Conservation (phyloP, 495 filamentous ascomycete genomes). For the Aspergillus homomorphus region DNA sequence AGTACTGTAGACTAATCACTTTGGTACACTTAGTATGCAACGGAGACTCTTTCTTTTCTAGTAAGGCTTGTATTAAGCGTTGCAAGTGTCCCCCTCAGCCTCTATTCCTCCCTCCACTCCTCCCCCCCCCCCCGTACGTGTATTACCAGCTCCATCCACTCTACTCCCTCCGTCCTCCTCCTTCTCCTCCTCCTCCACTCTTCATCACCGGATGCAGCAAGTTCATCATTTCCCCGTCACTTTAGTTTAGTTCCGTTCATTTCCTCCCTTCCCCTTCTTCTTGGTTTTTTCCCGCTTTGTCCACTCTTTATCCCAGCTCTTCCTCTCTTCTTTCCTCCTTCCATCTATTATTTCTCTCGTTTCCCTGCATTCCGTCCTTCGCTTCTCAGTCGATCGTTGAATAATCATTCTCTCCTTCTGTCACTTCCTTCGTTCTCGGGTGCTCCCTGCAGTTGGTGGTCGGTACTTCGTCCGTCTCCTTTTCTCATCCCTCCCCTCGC, state of each 20-base stretch:
- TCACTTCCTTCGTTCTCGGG: constrained; percentile 7
- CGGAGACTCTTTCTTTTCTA: no score
- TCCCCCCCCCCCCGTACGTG: constrained; percentile 11
- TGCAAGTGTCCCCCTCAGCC: no score
- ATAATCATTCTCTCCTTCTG: background rate
- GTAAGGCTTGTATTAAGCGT: no score
- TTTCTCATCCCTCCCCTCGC: constrained; percentile 12
- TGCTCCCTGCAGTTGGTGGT: background rate
- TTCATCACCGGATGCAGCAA: background rate
- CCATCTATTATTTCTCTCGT: constrained; percentile 5
- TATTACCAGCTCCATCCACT: background rate
- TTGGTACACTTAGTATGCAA: background rate
- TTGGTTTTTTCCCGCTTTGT: constrained; percentile 12
- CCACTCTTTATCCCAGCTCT: constrained; percentile 3
- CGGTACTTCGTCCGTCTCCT: constrained; percentile 10
- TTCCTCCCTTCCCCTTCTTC: constrained; percentile 12
- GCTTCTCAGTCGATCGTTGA: constrained; percentile 8
- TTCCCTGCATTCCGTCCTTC: constrained; percentile 14
- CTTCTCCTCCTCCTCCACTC: constrained; percentile 2
- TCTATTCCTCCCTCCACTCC: no score
- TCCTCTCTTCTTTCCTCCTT: constrained; percentile 14
- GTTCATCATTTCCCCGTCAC: background rate
- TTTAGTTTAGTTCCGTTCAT: constrained; percentile 7
- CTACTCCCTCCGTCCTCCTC: constrained; percentile 5
- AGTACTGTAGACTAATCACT: no score